phyloP scores from a whole-genome alignment of 805 yeast genomes.

The Candida qinlingensis region DNA sequence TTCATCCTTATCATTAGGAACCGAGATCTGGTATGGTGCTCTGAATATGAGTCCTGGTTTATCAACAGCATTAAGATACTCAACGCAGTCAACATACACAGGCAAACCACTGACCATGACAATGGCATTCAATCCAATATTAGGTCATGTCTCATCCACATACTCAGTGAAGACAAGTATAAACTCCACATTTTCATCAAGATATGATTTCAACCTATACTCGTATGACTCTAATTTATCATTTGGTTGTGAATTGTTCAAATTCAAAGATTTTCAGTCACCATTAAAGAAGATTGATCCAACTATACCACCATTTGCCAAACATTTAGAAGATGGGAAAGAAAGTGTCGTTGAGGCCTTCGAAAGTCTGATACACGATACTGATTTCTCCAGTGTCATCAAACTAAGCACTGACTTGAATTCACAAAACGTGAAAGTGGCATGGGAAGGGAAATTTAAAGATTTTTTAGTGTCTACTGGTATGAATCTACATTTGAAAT shows the following conservation, averaged over 20 bases:
- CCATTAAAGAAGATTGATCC: conserved; percentile 18
- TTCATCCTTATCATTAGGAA: conserved; percentile 69
- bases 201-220: conserved; percentile 84
- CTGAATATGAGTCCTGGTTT: conserved; percentile 83
- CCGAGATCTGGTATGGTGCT: conserved; percentile 87
- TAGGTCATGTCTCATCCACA: conserved; percentile 85
- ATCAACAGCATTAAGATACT: conserved; percentile 78
- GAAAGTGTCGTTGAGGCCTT: conserved; percentile 43
- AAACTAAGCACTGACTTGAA: conserved; percentile 68
- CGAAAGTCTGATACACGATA: conserved; percentile 42
- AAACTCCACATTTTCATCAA: conserved; percentile 71
- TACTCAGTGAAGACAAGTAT: conserved; percentile 79
- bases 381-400: conserved; percentile 63
- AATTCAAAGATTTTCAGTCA: conserved; percentile 27
- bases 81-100: conserved; percentile 78
- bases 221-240: conserved; percentile 86
- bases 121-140: conserved; percentile 76
- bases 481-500: conserved; percentile 41
- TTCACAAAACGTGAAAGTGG: conserved; percentile 51
- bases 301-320: conserved; percentile 28
- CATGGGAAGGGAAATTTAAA: conserved; percentile 87
- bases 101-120: conserved; percentile 90
- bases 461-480: conserved; percentile 81
- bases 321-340: conserved; percentile 26
- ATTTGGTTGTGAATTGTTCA: conserved; percentile 83